Conservation (phyloP, 768 basidiomycete genomes). For the Lanmaoa pseudosensibilis region DNA sequence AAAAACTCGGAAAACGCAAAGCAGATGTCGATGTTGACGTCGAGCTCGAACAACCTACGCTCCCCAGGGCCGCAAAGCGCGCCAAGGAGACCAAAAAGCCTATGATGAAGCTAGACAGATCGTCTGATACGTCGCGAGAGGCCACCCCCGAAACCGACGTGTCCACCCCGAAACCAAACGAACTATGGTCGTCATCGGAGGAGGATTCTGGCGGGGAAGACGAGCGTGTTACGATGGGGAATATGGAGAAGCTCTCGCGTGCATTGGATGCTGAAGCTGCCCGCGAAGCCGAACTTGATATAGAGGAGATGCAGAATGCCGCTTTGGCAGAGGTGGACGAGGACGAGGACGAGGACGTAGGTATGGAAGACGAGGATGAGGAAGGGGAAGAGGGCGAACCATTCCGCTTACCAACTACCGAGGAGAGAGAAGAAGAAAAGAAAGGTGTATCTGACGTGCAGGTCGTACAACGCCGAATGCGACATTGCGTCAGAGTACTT, state of each 20-base stretch:
- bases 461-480: conserved; percentile 76
- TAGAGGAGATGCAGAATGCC: conserved; percentile 61
- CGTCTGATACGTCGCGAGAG: conserved; percentile 38
- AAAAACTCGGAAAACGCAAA: conserved; percentile 75
- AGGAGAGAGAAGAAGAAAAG: conserved; percentile 74
- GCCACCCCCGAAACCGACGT: conserved; percentile 44
- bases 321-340: conserved; percentile 50
- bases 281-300: conserved; percentile 67
- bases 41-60: too few relatives aligned
- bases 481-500: conserved; percentile 70
- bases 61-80: conserved; percentile 37
- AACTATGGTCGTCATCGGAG: conserved; percentile 40
- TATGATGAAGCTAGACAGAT: conserved; percentile 20
- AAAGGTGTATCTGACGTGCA: conserved; percentile 68
- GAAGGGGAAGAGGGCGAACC: conserved; percentile 36
- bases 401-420: conserved; percentile 68
- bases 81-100: conserved; percentile 31
- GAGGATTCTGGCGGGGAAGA: conserved; percentile 49
- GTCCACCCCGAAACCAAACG: conserved; percentile 15
- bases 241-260: conserved; percentile 79
- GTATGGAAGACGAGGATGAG: conserved; percentile 40
- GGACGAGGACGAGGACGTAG: conserved; percentile 48
- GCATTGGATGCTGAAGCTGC: conserved; percentile 69
- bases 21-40: conserved; percentile 42
- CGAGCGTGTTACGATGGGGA: conserved; percentile 67